A percentile compares a stretch with the other conserved stretches of the same genome.
Conservation (phyloP, 1,139 yeast genomes). For the Wickerhamomyces sp. region DNA sequence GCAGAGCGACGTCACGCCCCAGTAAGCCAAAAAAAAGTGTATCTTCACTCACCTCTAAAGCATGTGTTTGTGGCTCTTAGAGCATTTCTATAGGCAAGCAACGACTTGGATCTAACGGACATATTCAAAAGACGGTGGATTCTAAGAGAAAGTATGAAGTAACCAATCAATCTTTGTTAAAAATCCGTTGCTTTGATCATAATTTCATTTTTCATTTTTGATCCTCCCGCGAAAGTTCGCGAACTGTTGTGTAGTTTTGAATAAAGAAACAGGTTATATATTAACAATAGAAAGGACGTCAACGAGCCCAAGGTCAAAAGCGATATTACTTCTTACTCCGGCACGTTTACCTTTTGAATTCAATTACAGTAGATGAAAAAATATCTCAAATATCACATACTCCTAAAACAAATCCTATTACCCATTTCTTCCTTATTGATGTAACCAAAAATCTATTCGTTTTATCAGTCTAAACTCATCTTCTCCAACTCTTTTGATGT, state of each 20-base stretch:
- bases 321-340: too few relatives aligned
- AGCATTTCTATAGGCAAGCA: slow-evolving; percentile 62
- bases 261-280: too few relatives aligned
- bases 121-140: not conserved
- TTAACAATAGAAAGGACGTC: too few relatives aligned
- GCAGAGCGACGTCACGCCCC: too few relatives aligned
- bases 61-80: slow-evolving; percentile 69
- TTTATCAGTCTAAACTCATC: slow-evolving; percentile 9
- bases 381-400: not conserved
- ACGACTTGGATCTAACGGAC: slow-evolving; percentile 26
- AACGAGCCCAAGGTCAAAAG: not conserved
- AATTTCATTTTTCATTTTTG: not conserved
- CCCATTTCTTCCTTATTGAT: too few relatives aligned
- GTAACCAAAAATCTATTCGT: not conserved
- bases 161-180: too few relatives aligned
- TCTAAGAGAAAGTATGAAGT: not conserved
- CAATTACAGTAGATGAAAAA: too few relatives aligned
- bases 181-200: not conserved
- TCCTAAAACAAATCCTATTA: too few relatives aligned
- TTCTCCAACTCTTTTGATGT: slow-evolving; percentile 21
- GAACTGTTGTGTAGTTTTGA: not conserved
- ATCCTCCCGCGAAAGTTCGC: not conserved
- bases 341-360: too few relatives aligned
- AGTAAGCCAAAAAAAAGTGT: slow-evolving; percentile 11
- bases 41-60: slow-evolving; percentile 35